phyloP scores from a whole-genome alignment of 768 basidiomycete genomes.

The Cubamyces lactineus region DNA sequence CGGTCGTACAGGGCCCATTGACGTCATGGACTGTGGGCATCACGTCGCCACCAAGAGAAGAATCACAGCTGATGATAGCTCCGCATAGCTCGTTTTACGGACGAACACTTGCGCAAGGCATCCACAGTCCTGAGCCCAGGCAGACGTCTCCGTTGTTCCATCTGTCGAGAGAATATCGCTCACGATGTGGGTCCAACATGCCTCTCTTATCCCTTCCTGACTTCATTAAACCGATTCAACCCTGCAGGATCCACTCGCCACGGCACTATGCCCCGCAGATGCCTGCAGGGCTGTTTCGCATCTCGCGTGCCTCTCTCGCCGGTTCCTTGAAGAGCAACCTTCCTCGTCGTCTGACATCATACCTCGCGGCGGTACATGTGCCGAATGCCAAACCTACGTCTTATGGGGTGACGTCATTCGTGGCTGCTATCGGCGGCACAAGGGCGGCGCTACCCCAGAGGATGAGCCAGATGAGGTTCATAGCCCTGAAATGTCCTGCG shows the following conservation, averaged over 20 bases:
- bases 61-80: constrained; percentile 8
- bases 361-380: constrained; percentile 66
- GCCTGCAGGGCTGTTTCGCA: constrained; percentile 59
- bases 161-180: constrained; percentile 49
- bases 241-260: constrained; percentile 54
- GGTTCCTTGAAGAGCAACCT: constrained; percentile 42
- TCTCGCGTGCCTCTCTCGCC: constrained; percentile 54
- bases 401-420: constrained; percentile 74
- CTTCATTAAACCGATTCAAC: neutral
- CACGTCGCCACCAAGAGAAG: neutral
- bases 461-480: constrained; percentile 38
- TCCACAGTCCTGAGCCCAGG: constrained; percentile 44
- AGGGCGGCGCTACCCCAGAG: constrained; percentile 37
- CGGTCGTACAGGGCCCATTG: constrained; percentile 58
- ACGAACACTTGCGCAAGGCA: constrained; percentile 52
- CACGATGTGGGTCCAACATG: constrained; percentile 44
- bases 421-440: constrained; percentile 58
- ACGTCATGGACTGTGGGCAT: constrained; percentile 57
- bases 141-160: constrained; percentile 43
- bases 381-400: constrained; percentile 52
- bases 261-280: constrained; percentile 55
- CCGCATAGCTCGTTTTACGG: constrained; percentile 50
- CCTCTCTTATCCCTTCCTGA: constrained; percentile 8
- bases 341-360: constrained; percentile 40
- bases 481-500: constrained; percentile 31